Base-by-base conservation (phyloP, 2,329 filamentous ascomycete species). In the Fusarium proliferatum region DNA sequence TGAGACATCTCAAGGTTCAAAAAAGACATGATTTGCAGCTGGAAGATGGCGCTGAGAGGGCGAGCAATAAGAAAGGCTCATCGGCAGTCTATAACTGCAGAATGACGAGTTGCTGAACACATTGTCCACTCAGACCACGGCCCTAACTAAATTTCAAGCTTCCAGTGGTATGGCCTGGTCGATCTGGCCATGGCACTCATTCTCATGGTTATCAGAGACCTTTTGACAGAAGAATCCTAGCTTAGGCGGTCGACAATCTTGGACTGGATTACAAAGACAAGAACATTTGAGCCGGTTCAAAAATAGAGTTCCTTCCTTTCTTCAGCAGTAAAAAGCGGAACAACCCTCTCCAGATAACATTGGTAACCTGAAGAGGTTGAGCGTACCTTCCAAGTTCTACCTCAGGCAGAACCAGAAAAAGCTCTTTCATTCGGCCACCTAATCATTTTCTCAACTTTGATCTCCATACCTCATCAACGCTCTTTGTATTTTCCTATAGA, bases 241-340 rank as follows among this genome's bases (percentile, higher is more conserved):
- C 41, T 38, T 36, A 23, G 21, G 34, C 17, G 21, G 34, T 28
- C 23, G 45, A 48, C n/a, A 23, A 26, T 39, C 23, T 43, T n/a
- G 39, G 28, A 28, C 39, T 36, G 41, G 48, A 48, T 60, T 49
- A 48, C 64, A 72, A 45, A 57, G 34, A 64, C 53, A 63, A 57
- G 23, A 56, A 45, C 21, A 7, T 21, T 49, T 33, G 23, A 21
- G 28, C 42, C 48, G 26, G 30, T 28, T 46, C 26, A 49, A 58
- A 61, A 46, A 36, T 58, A 53, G 56, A 49, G 56, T 61, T 73
- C 43, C 21, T 58, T 42, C 23, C 49, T 28, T 56, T 53, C 36
- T 55, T 52, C 19, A 30, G 30, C 30, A 45, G 23, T 65, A 62
- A 60, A 60, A 74, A 64, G 62, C 59, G 58, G 58, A 68, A 64